Evolutionary conservation across 495 filamentous ascomycete species (phyloP), one percentile per base, ranked within the genome.

Genomic region (Daldinia concentrica): DNA sequence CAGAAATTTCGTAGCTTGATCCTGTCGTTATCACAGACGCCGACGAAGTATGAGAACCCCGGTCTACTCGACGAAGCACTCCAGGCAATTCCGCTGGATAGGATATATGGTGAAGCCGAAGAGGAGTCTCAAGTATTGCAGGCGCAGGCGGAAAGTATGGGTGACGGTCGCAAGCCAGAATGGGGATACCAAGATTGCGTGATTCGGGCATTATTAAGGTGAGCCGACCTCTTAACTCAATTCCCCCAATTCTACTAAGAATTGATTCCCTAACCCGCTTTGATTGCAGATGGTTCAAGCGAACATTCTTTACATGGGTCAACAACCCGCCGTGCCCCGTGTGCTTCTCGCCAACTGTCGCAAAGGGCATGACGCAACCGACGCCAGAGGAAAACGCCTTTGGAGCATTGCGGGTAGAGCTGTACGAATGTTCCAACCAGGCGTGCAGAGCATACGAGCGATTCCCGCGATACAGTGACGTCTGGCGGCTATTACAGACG

Each of bases 121-220:
- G 94, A 98, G 73, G 94, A 98, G 77, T 88, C 86, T 60, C 91
- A 97, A 72, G 89, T 98, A 41, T 81, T 97, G 64, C 87, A 91
- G 72, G 95, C 93, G 0, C 87, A 95, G 77, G 95, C 95, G 9
- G 91, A 90, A 73, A 95, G 92, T 71, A 86, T 97, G 76, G 92
- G 91, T 2, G 87, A 90, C 55, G 88, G 88, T 24, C 85, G 86
- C 63, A 92, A 90, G 74, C 88, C 95, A 15, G 92, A 95, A 86
- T 99, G 96, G 96, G 94, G 93, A 14, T 97, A 98, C 75, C 96
- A 98, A 80, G 95, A 99, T 82, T 99, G 95, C 82, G 92, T 98
- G 32, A 91, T 99, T 72, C 89, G 91, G 73, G 92, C 95, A 66
- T 83, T 99, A 66, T 81, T 98, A 65, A 94, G 89, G 93, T 92